Evolutionary conservation across 2,329 filamentous ascomycete genomes (phyloP).

Genomic region (Pseudopyrenochaeta lycopersici): DNA sequence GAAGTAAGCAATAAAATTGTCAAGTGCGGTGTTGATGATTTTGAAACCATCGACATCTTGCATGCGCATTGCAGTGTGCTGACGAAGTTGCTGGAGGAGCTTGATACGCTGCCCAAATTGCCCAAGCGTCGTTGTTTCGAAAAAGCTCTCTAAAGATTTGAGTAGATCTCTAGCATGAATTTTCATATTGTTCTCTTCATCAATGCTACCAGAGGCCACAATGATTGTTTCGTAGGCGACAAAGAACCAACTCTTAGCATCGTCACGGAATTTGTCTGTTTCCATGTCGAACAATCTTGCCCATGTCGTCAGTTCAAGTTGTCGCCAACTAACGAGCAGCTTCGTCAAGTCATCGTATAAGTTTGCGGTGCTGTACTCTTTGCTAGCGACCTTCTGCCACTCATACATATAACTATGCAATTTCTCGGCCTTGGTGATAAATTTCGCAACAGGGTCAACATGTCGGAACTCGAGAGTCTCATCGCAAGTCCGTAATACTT

Average conservation of each 20-base stretch:
- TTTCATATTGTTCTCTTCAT: conserved; percentile 65
- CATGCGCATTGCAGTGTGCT: conserved; percentile 70
- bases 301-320: conserved; percentile 93
- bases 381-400: conserved; percentile 94
- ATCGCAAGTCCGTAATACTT: conserved; percentile 79
- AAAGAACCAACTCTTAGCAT: conserved; percentile 94
- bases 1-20: conserved; percentile 82
- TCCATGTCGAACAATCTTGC: conserved; percentile 87
- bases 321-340: conserved; percentile 86
- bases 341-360: conserved; percentile 82
- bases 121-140: conserved; percentile 79
- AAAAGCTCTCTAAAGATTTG: conserved; percentile 80
- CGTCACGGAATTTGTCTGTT: conserved; percentile 74
- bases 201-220: conserved; percentile 74
- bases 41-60: conserved; percentile 61
- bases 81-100: conserved; percentile 69
- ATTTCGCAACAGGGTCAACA: conserved; percentile 83
- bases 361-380: conserved; percentile 72
- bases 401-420: conserved; percentile 86
- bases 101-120: conserved; percentile 79
- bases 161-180: conserved; percentile 74
- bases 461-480: conserved; percentile 79
- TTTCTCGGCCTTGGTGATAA: conserved; percentile 87
- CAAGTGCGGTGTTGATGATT: conserved; percentile 69
- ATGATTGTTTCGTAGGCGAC: conserved; percentile 91